Conservation (phyloP, 1,284 basidiomycete genomes). For the Microbotryum lychnidis-dioicae region DNA sequence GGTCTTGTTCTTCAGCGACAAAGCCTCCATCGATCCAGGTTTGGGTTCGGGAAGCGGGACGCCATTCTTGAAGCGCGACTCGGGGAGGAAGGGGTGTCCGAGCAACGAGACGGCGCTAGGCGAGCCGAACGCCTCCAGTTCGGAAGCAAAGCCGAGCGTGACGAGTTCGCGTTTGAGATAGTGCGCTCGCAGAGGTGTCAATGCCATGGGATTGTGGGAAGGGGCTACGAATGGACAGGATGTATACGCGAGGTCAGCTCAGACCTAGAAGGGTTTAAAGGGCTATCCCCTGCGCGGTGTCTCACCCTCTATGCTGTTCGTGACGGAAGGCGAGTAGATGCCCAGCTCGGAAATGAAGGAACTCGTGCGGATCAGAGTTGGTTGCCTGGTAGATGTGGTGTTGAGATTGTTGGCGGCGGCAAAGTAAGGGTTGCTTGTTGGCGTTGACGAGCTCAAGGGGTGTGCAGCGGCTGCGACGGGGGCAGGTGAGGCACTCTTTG, state of each 20-base stretch:
- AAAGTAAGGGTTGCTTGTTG: no score
- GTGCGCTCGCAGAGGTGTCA: constrained; percentile 80
- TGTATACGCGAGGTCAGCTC: not conserved
- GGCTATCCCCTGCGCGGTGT: not conserved
- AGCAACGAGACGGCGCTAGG: constrained; percentile 73
- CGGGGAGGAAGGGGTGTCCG: constrained; percentile 69
- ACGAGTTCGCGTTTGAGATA: constrained; percentile 94
- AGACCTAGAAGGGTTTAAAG: not conserved
- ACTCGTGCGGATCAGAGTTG: constrained; percentile 3
- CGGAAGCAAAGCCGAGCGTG: constrained; percentile 67
- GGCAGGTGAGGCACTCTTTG: no score
- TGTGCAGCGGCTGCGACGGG: no score
- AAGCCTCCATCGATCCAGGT: constrained; percentile 2
- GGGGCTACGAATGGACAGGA: not conserved
- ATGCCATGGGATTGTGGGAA: constrained; percentile 4
- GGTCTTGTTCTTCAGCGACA: constrained; percentile 9
- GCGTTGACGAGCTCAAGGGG: no score
- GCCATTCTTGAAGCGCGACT: constrained; percentile 30
- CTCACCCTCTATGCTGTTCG: constrained; percentile 6
- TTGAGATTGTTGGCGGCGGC: no score
- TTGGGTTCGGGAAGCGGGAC: constrained; percentile 15
- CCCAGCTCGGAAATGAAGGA: constrained; percentile 23
- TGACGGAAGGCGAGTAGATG: constrained; percentile 19
- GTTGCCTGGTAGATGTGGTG: not conserved
- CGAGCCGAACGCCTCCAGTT: constrained; percentile 61